phyloP scores from a whole-genome alignment of 2,329 filamentous ascomycete species.

The Pseudogymnoascus sp. region DNA sequence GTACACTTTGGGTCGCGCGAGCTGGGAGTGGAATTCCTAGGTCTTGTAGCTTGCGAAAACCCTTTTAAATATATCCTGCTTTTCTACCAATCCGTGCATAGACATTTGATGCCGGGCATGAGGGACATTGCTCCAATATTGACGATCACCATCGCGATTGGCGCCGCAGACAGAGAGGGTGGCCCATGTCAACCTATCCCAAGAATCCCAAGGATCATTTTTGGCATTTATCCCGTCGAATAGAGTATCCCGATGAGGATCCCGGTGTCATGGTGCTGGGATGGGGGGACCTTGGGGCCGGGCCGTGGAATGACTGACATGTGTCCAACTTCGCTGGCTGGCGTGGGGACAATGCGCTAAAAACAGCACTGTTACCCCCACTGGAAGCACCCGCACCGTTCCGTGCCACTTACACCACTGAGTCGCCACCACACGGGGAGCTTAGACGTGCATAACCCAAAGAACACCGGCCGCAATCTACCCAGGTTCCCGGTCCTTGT shows the following conservation, averaged over 20 bases:
- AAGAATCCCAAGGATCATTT: neutral
- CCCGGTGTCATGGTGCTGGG: constrained; percentile 1
- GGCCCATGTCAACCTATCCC: neutral
- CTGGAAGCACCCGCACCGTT: neutral
- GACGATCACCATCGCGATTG: neutral
- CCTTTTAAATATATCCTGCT: neutral
- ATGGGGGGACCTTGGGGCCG: neutral
- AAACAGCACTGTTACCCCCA: neutral
- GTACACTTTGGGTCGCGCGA: neutral
- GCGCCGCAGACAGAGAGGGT: neutral
- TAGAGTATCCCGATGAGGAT: neutral
- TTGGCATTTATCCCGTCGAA: neutral
- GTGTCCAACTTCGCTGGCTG: neutral
- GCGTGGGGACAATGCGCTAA: neutral
- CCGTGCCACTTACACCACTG: neutral
- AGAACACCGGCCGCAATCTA: neutral
- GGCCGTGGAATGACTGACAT: neutral
- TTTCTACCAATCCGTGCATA: neutral
- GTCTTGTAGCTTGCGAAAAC: constrained; percentile 1
- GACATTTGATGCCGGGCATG: neutral
- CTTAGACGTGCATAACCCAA: neutral
- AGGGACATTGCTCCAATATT: neutral
- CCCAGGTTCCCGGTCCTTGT: constrained; percentile 1
- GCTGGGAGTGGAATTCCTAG: neutral
- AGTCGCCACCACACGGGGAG: neutral